Evolutionary conservation across 306 rosid genomes (phyloP), one percentile per base, ranked within the genome.

Genomic region (Styphnolobium japonicum): DNA sequence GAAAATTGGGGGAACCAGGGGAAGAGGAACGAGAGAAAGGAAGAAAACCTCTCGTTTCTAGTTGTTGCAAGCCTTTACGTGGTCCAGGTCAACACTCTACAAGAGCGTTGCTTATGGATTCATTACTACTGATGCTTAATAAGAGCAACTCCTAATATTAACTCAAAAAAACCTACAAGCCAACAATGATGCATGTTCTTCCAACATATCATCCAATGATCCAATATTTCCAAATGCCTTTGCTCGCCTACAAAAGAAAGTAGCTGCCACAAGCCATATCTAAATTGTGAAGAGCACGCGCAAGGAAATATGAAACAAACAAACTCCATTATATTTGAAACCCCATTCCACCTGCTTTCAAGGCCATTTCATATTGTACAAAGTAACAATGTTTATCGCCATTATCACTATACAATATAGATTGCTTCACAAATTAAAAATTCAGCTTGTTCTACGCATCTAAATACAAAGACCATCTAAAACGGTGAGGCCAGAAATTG

Each of bases 401-500:
- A 65, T 22, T 42, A 68, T 60, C 73, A 64, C 89, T 64, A 21
- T 34, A 73, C 77, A 70, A 62, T 78, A 69, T 15, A 56, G 19
- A 48, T 36, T 10, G 56, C 63, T 71, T 33, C 21, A 73, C 65
- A 80, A 79, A 62, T 76, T 49, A 72, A 52, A 6, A 18, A 39
- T 49, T 78, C 61, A 73, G 49, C 10, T 75, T 53, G 79, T 53
- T 80, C 27, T 62, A 70, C 39, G 51, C 71, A 72, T 80, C 85
- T 79, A 73, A 29, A 71, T 40, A 58, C 73, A 46, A 9, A 52
- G 67, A 53, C 68, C 71, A 82, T 58, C 22, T 4, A 39, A 39
- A 48, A n/a, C 27, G 53, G 12, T 74, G 53, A 21, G 12, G 34
- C 39, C 67, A 49, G 67, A 61, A 72, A 76, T 37, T 67, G n/a